Evolutionary conservation across 225 moss, liverwort and hornwort species (phyloP).

Genomic region (Polytrichum formosum): DNA sequence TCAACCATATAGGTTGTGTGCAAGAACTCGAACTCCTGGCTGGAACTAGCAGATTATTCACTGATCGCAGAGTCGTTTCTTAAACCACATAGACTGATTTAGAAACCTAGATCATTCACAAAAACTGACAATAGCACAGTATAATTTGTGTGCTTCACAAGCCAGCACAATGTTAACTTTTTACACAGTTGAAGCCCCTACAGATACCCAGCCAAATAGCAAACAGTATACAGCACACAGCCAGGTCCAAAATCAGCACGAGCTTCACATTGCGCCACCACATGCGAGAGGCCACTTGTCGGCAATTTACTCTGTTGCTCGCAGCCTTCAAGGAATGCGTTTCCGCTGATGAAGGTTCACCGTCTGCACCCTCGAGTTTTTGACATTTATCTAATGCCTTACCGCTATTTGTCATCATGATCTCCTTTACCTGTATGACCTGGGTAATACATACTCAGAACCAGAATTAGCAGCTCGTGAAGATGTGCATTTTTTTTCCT

Average conservation of each 20-base stretch:
- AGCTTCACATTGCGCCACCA: constrained; percentile 58
- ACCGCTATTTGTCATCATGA: constrained; percentile 40
- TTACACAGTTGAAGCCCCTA: constrained; percentile 47
- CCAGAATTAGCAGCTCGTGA: too few relatives aligned
- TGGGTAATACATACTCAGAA: constrained; percentile 8
- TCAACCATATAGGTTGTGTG: background rate
- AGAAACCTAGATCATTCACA: background rate
- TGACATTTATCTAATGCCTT: constrained; percentile 46
- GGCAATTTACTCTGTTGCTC: constrained; percentile 22
- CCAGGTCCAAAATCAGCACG: constrained; percentile 48
- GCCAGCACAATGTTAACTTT: background rate
- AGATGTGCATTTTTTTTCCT: background rate
- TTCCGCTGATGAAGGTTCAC: constrained; percentile 18
- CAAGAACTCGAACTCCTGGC: background rate
- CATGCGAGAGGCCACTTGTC: constrained; percentile 27
- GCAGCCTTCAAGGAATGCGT: constrained; percentile 6
- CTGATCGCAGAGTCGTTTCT: background rate
- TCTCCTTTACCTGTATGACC: constrained; percentile 54
- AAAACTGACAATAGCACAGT: background rate
- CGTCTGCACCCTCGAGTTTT: constrained; percentile 28
- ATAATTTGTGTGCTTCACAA: background rate
- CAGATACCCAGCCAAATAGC: constrained; percentile 60
- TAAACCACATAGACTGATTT: background rate
- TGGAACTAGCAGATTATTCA: background rate
- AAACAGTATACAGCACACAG: constrained; percentile 42